phyloP scores from a whole-genome alignment of 345 rosid genomes.

The Populus tremula region DNA sequence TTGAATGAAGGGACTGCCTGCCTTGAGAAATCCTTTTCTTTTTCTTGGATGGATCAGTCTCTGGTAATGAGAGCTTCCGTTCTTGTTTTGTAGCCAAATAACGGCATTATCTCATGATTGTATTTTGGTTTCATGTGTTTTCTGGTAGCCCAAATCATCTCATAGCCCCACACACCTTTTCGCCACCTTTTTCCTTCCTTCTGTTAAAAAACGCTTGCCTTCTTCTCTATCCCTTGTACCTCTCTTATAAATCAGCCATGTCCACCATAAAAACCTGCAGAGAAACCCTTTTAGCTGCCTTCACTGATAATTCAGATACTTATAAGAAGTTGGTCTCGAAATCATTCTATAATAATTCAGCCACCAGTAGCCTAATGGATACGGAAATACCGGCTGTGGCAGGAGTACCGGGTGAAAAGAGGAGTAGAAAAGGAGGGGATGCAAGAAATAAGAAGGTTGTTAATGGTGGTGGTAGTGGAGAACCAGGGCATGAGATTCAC shows the following conservation, averaged over 20 bases:
- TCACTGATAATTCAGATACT: no score
- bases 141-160: not conserved
- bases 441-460: not conserved
- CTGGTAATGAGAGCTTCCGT: conserved; percentile 4
- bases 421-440: conserved; percentile 22
- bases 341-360: not conserved
- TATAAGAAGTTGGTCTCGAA: conserved; percentile 13
- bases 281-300: no score
- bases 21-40: not conserved
- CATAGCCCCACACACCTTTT: conserved; percentile 3
- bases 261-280: no score
- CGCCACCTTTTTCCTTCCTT: not conserved
- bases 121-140: conserved; percentile 5
- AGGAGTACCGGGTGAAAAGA: conserved; percentile 23
- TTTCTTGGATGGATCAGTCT: no score
- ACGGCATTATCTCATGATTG: conserved; percentile 39
- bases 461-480: conserved; percentile 15
- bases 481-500: conserved; percentile 46
- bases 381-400: conserved; percentile 4
- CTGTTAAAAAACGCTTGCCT: not conserved
- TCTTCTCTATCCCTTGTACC: no score
- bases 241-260: no score
- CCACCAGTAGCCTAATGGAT: not conserved
- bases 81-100: conserved; percentile 33
- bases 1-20: no score